These are phyloP conservation scores for Ophiorrhiza pumila DNA, from an alignment of 257 asterid genomes.

Conservation along the genomic window DNA sequence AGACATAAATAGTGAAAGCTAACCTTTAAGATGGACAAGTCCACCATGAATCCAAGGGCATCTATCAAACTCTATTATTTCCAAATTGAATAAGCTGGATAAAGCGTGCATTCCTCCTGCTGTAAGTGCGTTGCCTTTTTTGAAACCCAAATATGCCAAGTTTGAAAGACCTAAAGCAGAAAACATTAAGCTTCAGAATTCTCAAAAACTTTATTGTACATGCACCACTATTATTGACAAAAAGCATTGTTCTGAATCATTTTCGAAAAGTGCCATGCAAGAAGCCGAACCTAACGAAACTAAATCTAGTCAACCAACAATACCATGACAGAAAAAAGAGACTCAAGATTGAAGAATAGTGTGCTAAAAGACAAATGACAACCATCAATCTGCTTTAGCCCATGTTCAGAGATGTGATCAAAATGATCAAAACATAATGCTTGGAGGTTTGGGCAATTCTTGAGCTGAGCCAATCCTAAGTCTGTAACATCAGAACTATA, in stretches of 20 bases:
- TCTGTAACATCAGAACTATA: slow-evolving; percentile 79
- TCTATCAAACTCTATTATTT: slow-evolving; percentile 76
- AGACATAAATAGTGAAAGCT: not conserved
- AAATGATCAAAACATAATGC: slow-evolving; percentile 61
- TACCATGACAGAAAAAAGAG: not conserved
- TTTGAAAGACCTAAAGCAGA: slow-evolving; percentile 49
- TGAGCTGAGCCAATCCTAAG: slow-evolving; percentile 53
- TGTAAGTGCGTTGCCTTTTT: slow-evolving; percentile 60
- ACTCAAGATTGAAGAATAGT: not conserved
- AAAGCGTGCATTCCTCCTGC: slow-evolving; percentile 67
- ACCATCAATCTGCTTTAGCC: slow-evolving; percentile 64
- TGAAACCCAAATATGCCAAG: slow-evolving; percentile 58
- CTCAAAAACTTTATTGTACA: not conserved
- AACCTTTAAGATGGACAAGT: slow-evolving; percentile 73
- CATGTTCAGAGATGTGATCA: slow-evolving; percentile 66
- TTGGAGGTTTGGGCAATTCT: slow-evolving; percentile 60
- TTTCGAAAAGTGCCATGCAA: not conserved
- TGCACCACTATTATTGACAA: not conserved
- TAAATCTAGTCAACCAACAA: not conserved
- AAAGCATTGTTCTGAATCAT: not conserved
- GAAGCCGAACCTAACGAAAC: not conserved
- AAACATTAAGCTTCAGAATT: slow-evolving; percentile 1
- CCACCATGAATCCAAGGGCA: slow-evolving; percentile 86
- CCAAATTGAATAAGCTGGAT: slow-evolving; percentile 61
- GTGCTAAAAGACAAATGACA: not conserved